Evolutionary conservation across 2,329 filamentous ascomycete genomes (phyloP), one percentile per base, ranked within the genome.

Genomic region (Monosporascus sp.): DNA sequence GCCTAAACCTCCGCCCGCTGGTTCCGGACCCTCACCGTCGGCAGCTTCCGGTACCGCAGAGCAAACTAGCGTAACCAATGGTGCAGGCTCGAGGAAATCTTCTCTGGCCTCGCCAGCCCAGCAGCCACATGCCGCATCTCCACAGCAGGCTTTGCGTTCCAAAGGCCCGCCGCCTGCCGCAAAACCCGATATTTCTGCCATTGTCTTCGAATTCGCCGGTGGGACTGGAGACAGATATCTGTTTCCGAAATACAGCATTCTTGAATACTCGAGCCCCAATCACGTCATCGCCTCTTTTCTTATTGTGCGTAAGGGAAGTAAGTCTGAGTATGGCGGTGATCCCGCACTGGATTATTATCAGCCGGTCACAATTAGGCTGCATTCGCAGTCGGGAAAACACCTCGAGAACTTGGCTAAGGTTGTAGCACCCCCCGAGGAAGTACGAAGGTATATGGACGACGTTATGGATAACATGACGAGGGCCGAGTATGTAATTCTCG

Each of bases 191-290:
- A 79, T 86, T 44, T 78, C 83, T 1, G 84, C 84, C n/a, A 75
- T 88, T 15, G 81, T 87, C 1, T 81, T 91, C 56, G 86, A 89
- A 60, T 89, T 90, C 66, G 68, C 74, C 5, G 80, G 80, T 47
- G 85, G 85, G 37, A 83, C 75, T 3, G 88, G 87, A 46, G 89
- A 93, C 67, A 81, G 88, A 26, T 92, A 89, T 65, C 72, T 90
- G 48, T 92, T 94, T 58, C 89, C 89, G 2, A 88, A 86, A 60
- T 87, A 88, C 65, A 88, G 86, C 68, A 86, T 93, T 37, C 68
- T 93, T 49, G 88, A 94, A 65, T 85, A 83, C 63, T 65, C 74
- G 9, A 69, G 74, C 4, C 80, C 81, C 2, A 80, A 82, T 49
- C 78, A 85, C 53, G 79, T 89, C 2, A 79, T 91, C 44, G 86